Percentiles rank a stretch among this genome's conserved stretches.
These are phyloP conservation scores for Stellera chamaejasme DNA, from an alignment of 345 rosid species.

Conservation along the genomic window DNA sequence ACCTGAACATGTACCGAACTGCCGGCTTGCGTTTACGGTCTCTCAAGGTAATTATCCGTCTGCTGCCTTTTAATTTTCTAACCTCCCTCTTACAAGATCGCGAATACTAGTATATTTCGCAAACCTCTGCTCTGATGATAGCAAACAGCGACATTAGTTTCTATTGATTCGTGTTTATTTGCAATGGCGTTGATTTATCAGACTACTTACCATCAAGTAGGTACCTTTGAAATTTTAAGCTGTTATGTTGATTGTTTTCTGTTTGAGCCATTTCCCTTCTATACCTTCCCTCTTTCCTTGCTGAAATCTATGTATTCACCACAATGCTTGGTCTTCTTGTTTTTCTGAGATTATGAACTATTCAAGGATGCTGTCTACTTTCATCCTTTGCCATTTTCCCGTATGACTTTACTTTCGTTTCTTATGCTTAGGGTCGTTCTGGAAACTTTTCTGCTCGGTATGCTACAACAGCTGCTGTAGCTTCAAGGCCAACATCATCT, in stretches of 20 bases:
- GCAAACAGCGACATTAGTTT: background rate
- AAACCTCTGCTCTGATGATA: background rate
- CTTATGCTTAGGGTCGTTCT: conserved; percentile 33
- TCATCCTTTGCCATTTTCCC: background rate
- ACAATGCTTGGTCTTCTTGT: no score
- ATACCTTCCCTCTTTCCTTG: no score
- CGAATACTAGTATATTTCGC: no score
- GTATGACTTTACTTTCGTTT: conserved; percentile 2
- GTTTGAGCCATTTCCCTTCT: no score
- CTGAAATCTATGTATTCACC: no score
- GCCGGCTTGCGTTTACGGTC: conserved; percentile 45
- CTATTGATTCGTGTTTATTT: background rate
- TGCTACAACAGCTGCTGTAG: conserved; percentile 57
- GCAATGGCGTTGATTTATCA: background rate
- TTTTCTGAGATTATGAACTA: no score
- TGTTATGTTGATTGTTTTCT: no score
- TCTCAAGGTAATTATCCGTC: conserved; percentile 30
- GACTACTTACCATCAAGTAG: background rate
- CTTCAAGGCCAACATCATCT: conserved; percentile 30
- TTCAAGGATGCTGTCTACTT: background rate
- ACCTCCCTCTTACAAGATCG: conserved; percentile 5
- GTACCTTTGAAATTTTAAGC: background rate
- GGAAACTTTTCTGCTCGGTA: conserved; percentile 29
- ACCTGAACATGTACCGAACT: conserved; percentile 37
- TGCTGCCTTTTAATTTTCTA: background rate